These are phyloP conservation scores for Xylaria arbuscula DNA, from an alignment of 2,329 filamentous ascomycete genomes.

Conservation along the genomic window DNA sequence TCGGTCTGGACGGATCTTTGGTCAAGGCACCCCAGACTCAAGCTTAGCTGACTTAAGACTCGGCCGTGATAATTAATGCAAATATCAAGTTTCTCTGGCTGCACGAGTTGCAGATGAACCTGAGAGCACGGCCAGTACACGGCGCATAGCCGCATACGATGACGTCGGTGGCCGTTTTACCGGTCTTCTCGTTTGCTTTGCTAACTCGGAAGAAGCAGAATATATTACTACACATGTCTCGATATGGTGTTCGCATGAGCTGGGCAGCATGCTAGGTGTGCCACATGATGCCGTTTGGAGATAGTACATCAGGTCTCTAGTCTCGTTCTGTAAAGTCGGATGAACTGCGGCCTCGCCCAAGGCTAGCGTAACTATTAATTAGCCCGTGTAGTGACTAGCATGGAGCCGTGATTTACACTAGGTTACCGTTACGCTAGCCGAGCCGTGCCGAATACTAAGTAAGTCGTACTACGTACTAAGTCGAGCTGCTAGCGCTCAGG, in stretches of 20 bases:
- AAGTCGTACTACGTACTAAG: too few relatives aligned
- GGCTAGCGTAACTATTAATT: not conserved
- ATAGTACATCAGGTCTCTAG: not conserved
- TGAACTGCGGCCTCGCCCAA: conserved; percentile 2
- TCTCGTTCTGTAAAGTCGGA: conserved; percentile 15
- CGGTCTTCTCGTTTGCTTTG: not conserved
- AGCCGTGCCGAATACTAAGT: conserved; percentile 5
- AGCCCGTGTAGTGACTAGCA: not conserved
- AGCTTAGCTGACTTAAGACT: conserved; percentile 5
- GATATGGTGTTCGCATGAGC: conserved; percentile 3
- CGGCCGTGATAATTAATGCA: conserved; percentile 4
- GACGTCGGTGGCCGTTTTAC: not conserved
- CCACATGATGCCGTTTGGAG: conserved; percentile 1
- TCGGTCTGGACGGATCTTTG: not conserved
- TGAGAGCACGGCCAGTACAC: not conserved
- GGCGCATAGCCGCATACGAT: not conserved
- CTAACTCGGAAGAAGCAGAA: not conserved
- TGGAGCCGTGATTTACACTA: not conserved
- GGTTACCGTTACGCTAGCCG: conserved; percentile 11
- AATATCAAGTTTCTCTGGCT: conserved; percentile 5
- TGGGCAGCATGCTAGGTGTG: not conserved
- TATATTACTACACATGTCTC: not conserved
- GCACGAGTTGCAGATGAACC: conserved; percentile 1
- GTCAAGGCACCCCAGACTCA: conserved; percentile 3
- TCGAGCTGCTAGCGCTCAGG: not conserved